phyloP scores from a whole-genome alignment of 805 yeast species.

The Torulaspora franciscae region DNA sequence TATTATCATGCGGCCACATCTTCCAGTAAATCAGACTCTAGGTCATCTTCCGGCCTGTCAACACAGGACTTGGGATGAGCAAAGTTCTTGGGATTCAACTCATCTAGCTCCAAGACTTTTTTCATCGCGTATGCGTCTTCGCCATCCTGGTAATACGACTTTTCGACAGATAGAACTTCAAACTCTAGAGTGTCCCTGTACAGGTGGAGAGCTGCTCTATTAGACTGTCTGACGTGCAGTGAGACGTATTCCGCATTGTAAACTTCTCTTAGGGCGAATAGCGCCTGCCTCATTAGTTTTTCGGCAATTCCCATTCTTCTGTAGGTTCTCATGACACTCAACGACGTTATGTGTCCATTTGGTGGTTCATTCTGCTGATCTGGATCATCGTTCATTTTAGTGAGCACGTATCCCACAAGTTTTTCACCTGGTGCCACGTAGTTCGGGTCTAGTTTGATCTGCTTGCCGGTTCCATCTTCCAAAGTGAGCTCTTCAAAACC shows the following conservation, averaged over 20 bases:
- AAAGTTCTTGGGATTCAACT: constrained; percentile 53
- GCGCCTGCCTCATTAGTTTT: constrained; percentile 77
- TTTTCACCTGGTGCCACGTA: constrained; percentile 65
- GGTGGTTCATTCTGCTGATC: constrained; percentile 66
- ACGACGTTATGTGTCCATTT: constrained; percentile 91
- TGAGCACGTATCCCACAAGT: constrained; percentile 92
- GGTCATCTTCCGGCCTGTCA: constrained; percentile 50
- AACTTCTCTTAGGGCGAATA: constrained; percentile 74
- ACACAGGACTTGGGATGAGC: constrained; percentile 34
- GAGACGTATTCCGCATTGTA: constrained; percentile 81
- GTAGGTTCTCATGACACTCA: constrained; percentile 93
- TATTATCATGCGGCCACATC: constrained; percentile 18
- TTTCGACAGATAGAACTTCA: constrained; percentile 76
- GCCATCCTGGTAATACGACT: constrained; percentile 91
- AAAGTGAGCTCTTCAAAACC: constrained; percentile 34
- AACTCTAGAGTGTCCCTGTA: constrained; percentile 81
- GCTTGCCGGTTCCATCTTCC: constrained; percentile 23
- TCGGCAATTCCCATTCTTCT: constrained; percentile 94
- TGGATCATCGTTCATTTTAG: constrained; percentile 95
- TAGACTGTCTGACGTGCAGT: constrained; percentile 88
- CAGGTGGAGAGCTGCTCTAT: constrained; percentile 88
- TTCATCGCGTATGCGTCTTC: constrained; percentile 98
- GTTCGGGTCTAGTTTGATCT: constrained; percentile 53
- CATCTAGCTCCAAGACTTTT: constrained; percentile 56
- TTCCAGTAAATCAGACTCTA: constrained; percentile 44